Conservation (phyloP, 257 asterid genomes). For the Solanum virginianum region DNA sequence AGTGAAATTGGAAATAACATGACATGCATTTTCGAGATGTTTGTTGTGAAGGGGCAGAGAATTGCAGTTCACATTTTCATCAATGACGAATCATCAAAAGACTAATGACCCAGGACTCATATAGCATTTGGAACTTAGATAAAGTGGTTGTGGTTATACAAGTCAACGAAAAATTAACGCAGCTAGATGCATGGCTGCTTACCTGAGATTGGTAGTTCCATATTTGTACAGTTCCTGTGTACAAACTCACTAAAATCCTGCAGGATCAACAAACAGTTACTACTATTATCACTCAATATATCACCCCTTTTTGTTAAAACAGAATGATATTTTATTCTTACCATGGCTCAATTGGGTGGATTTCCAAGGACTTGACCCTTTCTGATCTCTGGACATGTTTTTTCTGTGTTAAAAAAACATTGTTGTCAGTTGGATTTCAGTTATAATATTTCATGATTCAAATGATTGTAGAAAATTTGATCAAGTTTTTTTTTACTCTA, state of each 20-base stretch:
- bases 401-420: slow-evolving; percentile 5
- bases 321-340: not conserved
- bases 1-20: not conserved
- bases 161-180: not conserved
- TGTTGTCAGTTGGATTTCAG: not conserved
- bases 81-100: not conserved
- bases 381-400: slow-evolving; percentile 32
- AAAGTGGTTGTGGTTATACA: not conserved
- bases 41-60: not conserved
- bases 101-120: not conserved
- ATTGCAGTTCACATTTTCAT: not conserved
- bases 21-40: not conserved
- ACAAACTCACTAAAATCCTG: slow-evolving; percentile 84
- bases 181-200: not conserved
- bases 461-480: not conserved
- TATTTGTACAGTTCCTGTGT: slow-evolving; percentile 76
- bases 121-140: not conserved
- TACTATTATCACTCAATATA: not conserved
- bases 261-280: not conserved
- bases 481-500: not conserved
- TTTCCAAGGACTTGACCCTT: slow-evolving; percentile 31
- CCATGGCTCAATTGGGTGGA: slow-evolving; percentile 40
- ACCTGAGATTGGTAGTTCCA: slow-evolving; percentile 97
- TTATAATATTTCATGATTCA: not conserved
- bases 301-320: not conserved